Evolutionary conservation across 805 yeast genomes (phyloP), one percentile per base, ranked within the genome.

Genomic region (Kodamaea fukazawae): DNA sequence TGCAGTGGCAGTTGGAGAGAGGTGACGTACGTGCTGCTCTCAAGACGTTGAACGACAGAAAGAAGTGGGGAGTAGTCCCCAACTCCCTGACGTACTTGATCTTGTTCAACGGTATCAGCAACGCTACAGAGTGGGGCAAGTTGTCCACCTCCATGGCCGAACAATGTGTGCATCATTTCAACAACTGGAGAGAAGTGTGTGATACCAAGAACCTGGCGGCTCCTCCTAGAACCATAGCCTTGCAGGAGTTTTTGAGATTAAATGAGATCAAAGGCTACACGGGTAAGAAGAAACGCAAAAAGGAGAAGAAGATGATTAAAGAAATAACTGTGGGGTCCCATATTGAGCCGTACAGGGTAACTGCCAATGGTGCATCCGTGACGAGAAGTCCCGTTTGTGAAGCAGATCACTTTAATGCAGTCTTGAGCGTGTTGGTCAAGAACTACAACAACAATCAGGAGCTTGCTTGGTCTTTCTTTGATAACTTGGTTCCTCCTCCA

Each of bases 21-120:
- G 68, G 72, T 2, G 69, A 71, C 15, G 55, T 71, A 1, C 69
- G 71, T 32, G 67, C 65, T 6, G 83, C 84, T 0, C 40, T 81
- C 17, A 75, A 75, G 29, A 47, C 76, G 13, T 70, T 71, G 43
- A 69, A 71, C 36, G 71, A 75, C 60, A 64, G 86, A 36, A 80
- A 78, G 48, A 83, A 81, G 53, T 75, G 86, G 80, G 75, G 74
- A 1, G 69, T 79, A 9, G 71, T 73, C 2, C 62, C 71, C 4
- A 76, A 81, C 48, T 73, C 76, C n/a, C 63, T 63, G 20, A 64
- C 69, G 6, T 61, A 56, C 36, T 54, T 64, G 4, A 60, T 61
- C 7, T 50, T 65, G 13, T 68, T 64, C 42, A 55, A 58, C 36
- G 73, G 73, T 1, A 41, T 69, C 8, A 54, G 67, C 32, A 61